Evolutionary conservation across 1,139 yeast species (phyloP), one percentile per base, ranked within the genome.

Genomic region (Hyphopichia wangnamkhiaoensis): DNA sequence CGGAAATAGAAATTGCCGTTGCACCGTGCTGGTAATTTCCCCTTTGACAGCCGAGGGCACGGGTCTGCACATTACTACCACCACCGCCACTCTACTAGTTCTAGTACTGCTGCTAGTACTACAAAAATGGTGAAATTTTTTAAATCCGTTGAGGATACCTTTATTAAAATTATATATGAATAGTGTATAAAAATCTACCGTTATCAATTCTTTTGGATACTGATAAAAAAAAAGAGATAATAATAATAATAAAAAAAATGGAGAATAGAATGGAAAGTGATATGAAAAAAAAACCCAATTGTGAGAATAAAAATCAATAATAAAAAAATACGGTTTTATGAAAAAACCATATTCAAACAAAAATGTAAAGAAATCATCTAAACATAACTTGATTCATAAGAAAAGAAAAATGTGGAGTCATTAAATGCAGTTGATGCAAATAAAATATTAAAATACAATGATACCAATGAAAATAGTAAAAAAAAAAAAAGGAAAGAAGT

Each of bases 351-450:
- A 41, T 38, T 44, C 39, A 37, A 45, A 42, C 40, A 46, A 42
- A 39, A 45, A 39, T n/a, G n/a, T n/a, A 47, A 46, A 46, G 46
- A 30, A 26, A 39, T 38, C 43, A 38, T 44, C 28, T 39, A 42
- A 39, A 42, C 41, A 43, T 43, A 48, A 36, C 48, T 38, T 42
- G 36, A 28, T 32, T 44, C 45, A 38, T 45, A 18, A 46, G 45
- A 46, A 44, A 26, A 43, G 44, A 45, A 44, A 50, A 54, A n/a
- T n/a, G n/a, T n/a, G n/a, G n/a, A 49, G 52, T 59, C 64, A 59
- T 61, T 59, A 65, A 58, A 67, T 69, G 76, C 76, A 71, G 76
- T 71, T 71, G 76, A 71, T 68, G 76, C 76, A 71, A 62, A 50
- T 56, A 50, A 56, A 56, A 54, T 50, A 52, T 47, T 49, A 52